phyloP scores from a whole-genome alignment of 768 basidiomycete species.

The Hypholoma fasciculare region DNA sequence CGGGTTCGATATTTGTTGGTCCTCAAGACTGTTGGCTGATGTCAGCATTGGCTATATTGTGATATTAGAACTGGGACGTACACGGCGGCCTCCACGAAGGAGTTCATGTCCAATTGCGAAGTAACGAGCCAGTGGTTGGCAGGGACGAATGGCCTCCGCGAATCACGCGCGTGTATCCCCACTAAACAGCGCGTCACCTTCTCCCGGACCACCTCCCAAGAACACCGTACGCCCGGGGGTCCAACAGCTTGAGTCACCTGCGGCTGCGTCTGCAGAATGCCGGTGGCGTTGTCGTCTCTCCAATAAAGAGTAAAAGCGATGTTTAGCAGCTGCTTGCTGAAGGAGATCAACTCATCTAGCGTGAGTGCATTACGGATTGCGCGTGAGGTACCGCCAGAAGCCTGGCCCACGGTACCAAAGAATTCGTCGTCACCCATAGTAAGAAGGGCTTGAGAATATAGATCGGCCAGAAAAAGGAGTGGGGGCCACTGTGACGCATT shows the following conservation, averaged over 20 bases:
- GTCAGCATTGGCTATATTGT: neutral
- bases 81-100: conserved; percentile 88
- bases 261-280: conserved; percentile 18
- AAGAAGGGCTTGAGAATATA: conserved; percentile 82
- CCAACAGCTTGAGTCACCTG: neutral
- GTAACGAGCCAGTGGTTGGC: conserved; percentile 81
- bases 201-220: conserved; percentile 73
- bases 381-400: neutral
- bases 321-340: conserved; percentile 80
- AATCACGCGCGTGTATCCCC: conserved; percentile 87
- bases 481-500: conserved; percentile 58
- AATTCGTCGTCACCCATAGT: conserved; percentile 99
- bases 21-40: conserved; percentile 6
- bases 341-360: conserved; percentile 75
- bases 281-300: conserved; percentile 37
- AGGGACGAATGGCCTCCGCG: conserved; percentile 80
- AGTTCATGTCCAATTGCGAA: conserved; percentile 43
- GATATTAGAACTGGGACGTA: conserved; percentile 33
- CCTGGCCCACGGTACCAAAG: conserved; percentile 48
- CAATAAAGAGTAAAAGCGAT: conserved; percentile 75
- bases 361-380: conserved; percentile 71
- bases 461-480: conserved; percentile 74
- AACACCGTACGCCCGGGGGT: conserved; percentile 36
- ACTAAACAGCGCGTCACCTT: conserved; percentile 77
- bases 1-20: conserved; percentile 12